Evolutionary conservation across 306 rosid species (phyloP).

Genomic region (Betula pendula): DNA sequence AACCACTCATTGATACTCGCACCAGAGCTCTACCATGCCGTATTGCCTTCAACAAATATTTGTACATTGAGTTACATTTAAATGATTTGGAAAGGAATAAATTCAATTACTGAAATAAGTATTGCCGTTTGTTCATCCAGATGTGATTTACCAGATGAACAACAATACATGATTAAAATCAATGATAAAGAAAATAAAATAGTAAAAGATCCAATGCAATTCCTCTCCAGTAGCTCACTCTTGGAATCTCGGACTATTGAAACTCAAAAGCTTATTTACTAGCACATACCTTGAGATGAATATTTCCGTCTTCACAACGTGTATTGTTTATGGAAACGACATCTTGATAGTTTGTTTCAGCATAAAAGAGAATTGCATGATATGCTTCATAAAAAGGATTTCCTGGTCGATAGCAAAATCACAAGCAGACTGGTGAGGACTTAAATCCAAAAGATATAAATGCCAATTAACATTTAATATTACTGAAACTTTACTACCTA

Average conservation of each 20-base stretch:
- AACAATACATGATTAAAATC: background rate
- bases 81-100: slow-evolving; percentile 28
- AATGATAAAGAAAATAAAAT: background rate
- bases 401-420: slow-evolving; percentile 56
- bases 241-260: background rate
- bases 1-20: slow-evolving; percentile 58
- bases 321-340: slow-evolving; percentile 61
- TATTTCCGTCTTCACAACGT: slow-evolving; percentile 51
- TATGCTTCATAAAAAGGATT: slow-evolving; percentile 81
- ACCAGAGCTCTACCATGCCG: slow-evolving; percentile 83
- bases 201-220: background rate
- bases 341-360: slow-evolving; percentile 72
- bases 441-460: slow-evolving; percentile 27
- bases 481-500: slow-evolving; percentile 52
- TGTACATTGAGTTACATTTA: slow-evolving; percentile 22
- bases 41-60: slow-evolving; percentile 63
- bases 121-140: slow-evolving; percentile 9
- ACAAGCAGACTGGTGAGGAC: slow-evolving; percentile 26
- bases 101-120: slow-evolving; percentile 2
- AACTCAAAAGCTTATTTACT: background rate
- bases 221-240: background rate
- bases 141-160: background rate
- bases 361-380: slow-evolving; percentile 46
- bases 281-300: slow-evolving; percentile 65
- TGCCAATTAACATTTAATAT: slow-evolving; percentile 16